Evolutionary conservation across 2,329 filamentous ascomycete species (phyloP).

Genomic region (Aureobasidium sp.): DNA sequence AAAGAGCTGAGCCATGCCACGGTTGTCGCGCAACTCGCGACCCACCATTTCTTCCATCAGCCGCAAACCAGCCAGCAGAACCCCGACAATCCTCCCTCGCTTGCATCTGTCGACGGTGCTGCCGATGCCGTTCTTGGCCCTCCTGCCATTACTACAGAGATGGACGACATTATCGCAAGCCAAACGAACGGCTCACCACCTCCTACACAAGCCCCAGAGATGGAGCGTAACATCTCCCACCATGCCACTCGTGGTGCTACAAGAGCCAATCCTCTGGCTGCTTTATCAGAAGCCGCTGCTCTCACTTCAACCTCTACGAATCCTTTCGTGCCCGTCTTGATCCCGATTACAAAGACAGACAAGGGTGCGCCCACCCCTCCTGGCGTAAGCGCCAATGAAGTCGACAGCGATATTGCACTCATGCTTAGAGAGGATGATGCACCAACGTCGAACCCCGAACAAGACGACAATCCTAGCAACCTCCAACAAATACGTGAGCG

Average conservation of each 20-base stretch:
- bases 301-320: constrained; percentile 33
- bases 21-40: constrained; percentile 66
- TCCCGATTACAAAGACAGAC: constrained; percentile 52
- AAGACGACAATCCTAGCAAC: constrained; percentile 8
- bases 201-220: constrained; percentile 47
- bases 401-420: constrained; percentile 55
- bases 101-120: constrained; percentile 34
- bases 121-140: constrained; percentile 27
- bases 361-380: constrained; percentile 54
- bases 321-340: constrained; percentile 51
- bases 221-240: constrained; percentile 67
- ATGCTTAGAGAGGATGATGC: constrained; percentile 41
- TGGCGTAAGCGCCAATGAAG: constrained; percentile 45
- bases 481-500: constrained; percentile 30
- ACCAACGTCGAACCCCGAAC: constrained; percentile 10
- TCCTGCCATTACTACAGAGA: constrained; percentile 26
- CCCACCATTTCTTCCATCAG: constrained; percentile 64
- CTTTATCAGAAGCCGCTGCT: constrained; percentile 56
- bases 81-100: constrained; percentile 30
- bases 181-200: constrained; percentile 31
- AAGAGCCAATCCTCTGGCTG: constrained; percentile 53
- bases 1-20: constrained; percentile 71
- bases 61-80: constrained; percentile 31
- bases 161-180: constrained; percentile 26
- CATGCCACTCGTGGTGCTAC: constrained; percentile 57